Conservation (phyloP, 371 early-diverging fungal species). For the Zychaea mexicana region DNA sequence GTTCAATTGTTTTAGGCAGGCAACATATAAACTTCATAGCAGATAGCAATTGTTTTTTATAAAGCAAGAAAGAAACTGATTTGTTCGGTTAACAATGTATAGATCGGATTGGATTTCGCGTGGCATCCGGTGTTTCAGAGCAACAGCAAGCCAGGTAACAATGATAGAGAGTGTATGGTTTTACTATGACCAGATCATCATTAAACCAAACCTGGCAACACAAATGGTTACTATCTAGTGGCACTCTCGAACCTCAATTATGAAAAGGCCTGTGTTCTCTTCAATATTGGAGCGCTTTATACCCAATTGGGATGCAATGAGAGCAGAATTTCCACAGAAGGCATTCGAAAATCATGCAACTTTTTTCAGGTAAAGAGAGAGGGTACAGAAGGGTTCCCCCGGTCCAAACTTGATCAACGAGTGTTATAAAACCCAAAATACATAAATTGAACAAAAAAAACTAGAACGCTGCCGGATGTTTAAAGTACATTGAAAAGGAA, state of each 20-base stretch:
- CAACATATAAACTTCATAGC: too few species aligned
- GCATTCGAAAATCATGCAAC: slow-evolving; percentile 75
- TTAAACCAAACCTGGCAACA: not conserved
- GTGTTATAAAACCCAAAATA: too few species aligned
- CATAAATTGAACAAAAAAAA: not conserved
- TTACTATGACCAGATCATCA: not conserved
- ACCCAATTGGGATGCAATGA: slow-evolving; percentile 76
- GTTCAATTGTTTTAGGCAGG: not conserved
- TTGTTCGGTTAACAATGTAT: not conserved
- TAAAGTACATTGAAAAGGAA: slow-evolving; percentile 60
- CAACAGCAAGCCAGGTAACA: slow-evolving; percentile 16
- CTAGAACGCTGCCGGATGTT: slow-evolving; percentile 84
- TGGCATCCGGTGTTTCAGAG: slow-evolving; percentile 19
- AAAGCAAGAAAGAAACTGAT: not conserved
- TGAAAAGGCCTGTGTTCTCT: slow-evolving; percentile 83
- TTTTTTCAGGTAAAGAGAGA: slow-evolving; percentile 76
- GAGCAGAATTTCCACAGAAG: slow-evolving; percentile 68
- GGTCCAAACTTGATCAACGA: too few species aligned
- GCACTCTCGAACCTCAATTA: slow-evolving; percentile 67
- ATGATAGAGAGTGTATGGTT: too few species aligned
- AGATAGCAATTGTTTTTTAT: too few species aligned
- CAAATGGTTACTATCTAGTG: not conserved
- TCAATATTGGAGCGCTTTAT: slow-evolving; percentile 85
- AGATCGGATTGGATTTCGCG: slow-evolving; percentile 20
- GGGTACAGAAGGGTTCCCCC: not conserved